phyloP scores from a whole-genome alignment of 768 basidiomycete species.

The Rhodotorula graminis region DNA sequence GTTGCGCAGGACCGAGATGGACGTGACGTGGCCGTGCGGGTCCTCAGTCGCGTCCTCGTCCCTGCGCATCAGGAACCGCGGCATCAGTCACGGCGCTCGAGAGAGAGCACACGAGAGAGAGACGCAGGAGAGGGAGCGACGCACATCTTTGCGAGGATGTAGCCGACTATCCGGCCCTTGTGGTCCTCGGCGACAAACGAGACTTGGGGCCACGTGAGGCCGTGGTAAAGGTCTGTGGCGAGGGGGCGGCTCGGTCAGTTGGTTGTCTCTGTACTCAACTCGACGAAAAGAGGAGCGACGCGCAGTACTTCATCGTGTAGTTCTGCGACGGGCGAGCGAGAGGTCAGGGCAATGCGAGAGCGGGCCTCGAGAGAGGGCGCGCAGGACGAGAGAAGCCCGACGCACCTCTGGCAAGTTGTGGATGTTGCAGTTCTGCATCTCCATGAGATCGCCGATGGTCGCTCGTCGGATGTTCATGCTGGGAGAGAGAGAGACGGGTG shows the following conservation, averaged over 20 bases:
- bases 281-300: background rate
- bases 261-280: no score
- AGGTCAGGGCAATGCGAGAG: background rate
- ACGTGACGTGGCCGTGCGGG: constrained; percentile 85
- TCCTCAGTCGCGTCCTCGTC: constrained; percentile 59
- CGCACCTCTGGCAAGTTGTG: constrained; percentile 74
- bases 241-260: background rate
- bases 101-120: background rate
- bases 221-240: constrained; percentile 73
- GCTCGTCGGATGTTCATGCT: constrained; percentile 51
- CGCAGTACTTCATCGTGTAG: constrained; percentile 42
- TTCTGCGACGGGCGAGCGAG: constrained; percentile 16
- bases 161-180: constrained; percentile 84
- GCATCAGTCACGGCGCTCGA: no score
- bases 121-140: constrained; percentile 39
- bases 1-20: constrained; percentile 85
- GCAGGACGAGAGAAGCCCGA: constrained; percentile 62
- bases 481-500: background rate
- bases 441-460: constrained; percentile 66
- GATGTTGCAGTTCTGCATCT: constrained; percentile 90
- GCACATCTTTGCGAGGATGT: constrained; percentile 93
- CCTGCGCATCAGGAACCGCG: constrained; percentile 42
- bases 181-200: constrained; percentile 89
- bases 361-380: constrained; percentile 39
- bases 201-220: constrained; percentile 85